These are phyloP conservation scores for Corynespora cassiicola DNA, from an alignment of 2,329 filamentous ascomycete species.

Conservation along the genomic window DNA sequence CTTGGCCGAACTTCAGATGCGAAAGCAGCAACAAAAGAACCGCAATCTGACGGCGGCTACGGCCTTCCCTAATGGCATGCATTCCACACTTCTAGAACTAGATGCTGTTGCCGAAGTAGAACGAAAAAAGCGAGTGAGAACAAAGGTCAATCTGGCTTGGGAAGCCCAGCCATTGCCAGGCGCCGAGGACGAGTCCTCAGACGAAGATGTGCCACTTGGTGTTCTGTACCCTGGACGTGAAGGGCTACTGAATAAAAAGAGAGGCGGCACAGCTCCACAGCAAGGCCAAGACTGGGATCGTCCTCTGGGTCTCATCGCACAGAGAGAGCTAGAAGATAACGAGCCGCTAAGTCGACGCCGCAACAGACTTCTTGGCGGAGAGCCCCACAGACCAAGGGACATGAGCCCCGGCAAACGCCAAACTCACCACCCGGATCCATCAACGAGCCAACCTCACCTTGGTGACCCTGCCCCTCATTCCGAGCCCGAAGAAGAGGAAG, in stretches of 20 bases:
- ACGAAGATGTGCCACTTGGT: conserved; percentile 87
- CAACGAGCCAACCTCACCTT: conserved; percentile 32
- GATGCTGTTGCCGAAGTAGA: conserved; percentile 90
- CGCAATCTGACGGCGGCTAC: conserved; percentile 74
- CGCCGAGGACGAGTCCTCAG: conserved; percentile 53
- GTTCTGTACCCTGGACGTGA: conserved; percentile 74
- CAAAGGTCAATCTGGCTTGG: conserved; percentile 88
- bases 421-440: conserved; percentile 18
- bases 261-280: conserved; percentile 53
- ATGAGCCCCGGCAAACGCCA: conserved; percentile 27
- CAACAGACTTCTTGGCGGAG: conserved; percentile 72
- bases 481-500: conserved; percentile 44
- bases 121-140: conserved; percentile 73
- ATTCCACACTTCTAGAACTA: conserved; percentile 86
- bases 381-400: conserved; percentile 43
- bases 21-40: conserved; percentile 86
- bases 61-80: conserved; percentile 77
- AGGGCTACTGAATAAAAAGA: conserved; percentile 54
- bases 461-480: conserved; percentile 34
- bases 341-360: conserved; percentile 83
- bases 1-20: conserved; percentile 87
- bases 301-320: conserved; percentile 78
- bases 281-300: conserved; percentile 58
- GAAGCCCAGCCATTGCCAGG: conserved; percentile 65
- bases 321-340: conserved; percentile 86